Evolutionary conservation across 345 rosid genomes (phyloP), one percentile per base, ranked within the genome.

Genomic region (Arabidopsis arenosa): DNA sequence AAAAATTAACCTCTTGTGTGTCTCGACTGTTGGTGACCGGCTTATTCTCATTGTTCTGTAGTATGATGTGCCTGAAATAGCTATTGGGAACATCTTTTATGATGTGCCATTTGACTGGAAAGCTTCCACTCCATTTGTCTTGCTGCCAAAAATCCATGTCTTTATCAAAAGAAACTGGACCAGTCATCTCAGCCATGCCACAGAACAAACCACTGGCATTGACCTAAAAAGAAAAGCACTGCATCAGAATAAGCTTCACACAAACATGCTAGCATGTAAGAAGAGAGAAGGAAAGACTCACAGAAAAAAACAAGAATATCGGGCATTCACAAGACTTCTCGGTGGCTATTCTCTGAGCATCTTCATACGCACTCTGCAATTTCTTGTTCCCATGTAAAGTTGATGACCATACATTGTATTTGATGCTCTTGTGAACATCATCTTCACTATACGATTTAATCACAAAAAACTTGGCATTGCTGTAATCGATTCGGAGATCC

Each of bases 101-200:
- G 37, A 95, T 75, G 71, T 92, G 98, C 99, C 99, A 92, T 84
- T 89, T 95, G 41, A 95, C 96, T 70, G 88, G 85, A 75, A 95
- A 92, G 83, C 97, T 89, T 52, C 99, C 99, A 47, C 88, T 90
- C 99, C 98, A 95, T 82, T 95, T 95, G 75, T 95, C 97, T 82
- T 95, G 99, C 85, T 90, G 99, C 99, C 99, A 95, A 82, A 92
- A 95, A 74, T 92, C 96, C 97, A 95, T 89, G 72, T 90, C 96
- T 74, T 76, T 87, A 32, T 77, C 82, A 47, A 89, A 88, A 75
- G 93, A 90, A 79, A 92, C 97, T 3, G 96, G 89, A 58, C 96
- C 97, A 56, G 83, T 76, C 99, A 95, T 95, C 88, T 95, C 98
- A 0, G 98, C 97, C 79, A 90, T 88, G 67, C 99, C 98, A 80